Percentiles rank a stretch among this genome's conserved stretches.
phyloP scores from a whole-genome alignment of 345 rosid species.

The Cardamine resedifolia region DNA sequence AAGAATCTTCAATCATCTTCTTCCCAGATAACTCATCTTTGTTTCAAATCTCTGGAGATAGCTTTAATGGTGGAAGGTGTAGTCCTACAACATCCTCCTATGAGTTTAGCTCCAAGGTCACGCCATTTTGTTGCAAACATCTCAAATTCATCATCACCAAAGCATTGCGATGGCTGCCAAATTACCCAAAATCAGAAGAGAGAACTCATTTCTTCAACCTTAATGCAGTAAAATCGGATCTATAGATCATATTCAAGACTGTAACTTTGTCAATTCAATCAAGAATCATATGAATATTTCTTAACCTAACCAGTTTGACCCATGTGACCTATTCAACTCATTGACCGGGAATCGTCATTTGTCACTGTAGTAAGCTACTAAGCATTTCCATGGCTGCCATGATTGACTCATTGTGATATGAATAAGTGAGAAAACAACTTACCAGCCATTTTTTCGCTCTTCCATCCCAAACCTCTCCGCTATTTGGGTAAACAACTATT shows the following conservation, averaged over 20 bases:
- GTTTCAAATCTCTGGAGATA: conserved; percentile 58
- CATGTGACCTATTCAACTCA: background rate
- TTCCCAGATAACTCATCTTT: conserved; percentile 30
- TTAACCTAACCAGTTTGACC: background rate
- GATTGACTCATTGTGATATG: background rate
- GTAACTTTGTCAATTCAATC: background rate
- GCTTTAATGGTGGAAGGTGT: conserved; percentile 72
- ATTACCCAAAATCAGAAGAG: background rate
- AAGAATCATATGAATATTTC: background rate
- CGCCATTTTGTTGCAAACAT: conserved; percentile 67
- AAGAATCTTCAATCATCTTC: conserved; percentile 12
- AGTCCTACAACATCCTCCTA: conserved; percentile 89
- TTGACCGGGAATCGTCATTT: background rate
- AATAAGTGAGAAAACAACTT: conserved; percentile 29
- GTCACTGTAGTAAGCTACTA: background rate
- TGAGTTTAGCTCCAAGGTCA: conserved; percentile 73
- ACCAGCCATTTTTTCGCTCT: conserved; percentile 91
- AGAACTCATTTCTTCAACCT: background rate
- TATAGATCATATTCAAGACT: background rate
- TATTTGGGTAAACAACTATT: conserved; percentile 81
- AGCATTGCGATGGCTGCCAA: conserved; percentile 78
- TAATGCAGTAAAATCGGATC: background rate
- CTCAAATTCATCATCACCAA: conserved; percentile 67
- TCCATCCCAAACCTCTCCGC: conserved; percentile 94
- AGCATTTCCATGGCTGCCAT: background rate